Percentiles rank a stretch among this genome's conserved stretches.
Evolutionary conservation across 1,284 basidiomycete genomes (phyloP).

Genomic region (Irpex sp.): DNA sequence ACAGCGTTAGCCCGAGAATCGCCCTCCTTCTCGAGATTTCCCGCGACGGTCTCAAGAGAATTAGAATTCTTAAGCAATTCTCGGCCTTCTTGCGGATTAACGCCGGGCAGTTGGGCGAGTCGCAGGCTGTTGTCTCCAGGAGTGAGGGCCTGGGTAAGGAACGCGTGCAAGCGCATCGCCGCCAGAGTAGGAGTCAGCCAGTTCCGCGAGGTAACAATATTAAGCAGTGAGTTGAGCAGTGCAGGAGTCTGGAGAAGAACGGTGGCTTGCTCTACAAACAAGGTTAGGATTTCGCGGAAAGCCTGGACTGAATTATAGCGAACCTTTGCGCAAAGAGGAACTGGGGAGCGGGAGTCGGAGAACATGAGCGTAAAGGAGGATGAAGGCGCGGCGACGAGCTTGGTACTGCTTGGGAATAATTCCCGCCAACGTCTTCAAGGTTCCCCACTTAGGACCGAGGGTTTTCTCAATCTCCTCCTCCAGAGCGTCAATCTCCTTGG

Average conservation of each 20-base stretch:
- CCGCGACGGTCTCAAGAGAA: slow-evolving; percentile 45
- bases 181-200: slow-evolving; percentile 86
- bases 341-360: slow-evolving; percentile 68
- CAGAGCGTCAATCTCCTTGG: slow-evolving; percentile 51
- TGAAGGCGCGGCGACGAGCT: slow-evolving; percentile 50
- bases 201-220: slow-evolving; percentile 82
- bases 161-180: slow-evolving; percentile 82
- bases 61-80: slow-evolving; percentile 36
- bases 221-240: slow-evolving; percentile 81
- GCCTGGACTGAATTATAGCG: slow-evolving; percentile 8
- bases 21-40: slow-evolving; percentile 49
- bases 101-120: slow-evolving; percentile 76
- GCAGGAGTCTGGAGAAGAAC: slow-evolving; percentile 69
- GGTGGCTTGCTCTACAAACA: slow-evolving; percentile 55
- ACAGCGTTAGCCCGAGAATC: slow-evolving; percentile 57
- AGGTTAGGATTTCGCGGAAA: too few species aligned
- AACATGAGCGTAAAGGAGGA: slow-evolving; percentile 86
- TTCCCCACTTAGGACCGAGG: slow-evolving; percentile 51
- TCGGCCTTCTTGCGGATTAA: slow-evolving; percentile 50
- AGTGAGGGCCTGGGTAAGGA: slow-evolving; percentile 82
- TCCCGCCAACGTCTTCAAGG: slow-evolving; percentile 39
- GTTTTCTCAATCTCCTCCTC: slow-evolving; percentile 52
- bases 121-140: slow-evolving; percentile 44
- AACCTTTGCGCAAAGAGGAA: slow-evolving; percentile 61
- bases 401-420: slow-evolving; percentile 31